These are phyloP conservation scores for Alternaria sp. DNA, from an alignment of 2,329 filamentous ascomycete species.

Conservation along the genomic window DNA sequence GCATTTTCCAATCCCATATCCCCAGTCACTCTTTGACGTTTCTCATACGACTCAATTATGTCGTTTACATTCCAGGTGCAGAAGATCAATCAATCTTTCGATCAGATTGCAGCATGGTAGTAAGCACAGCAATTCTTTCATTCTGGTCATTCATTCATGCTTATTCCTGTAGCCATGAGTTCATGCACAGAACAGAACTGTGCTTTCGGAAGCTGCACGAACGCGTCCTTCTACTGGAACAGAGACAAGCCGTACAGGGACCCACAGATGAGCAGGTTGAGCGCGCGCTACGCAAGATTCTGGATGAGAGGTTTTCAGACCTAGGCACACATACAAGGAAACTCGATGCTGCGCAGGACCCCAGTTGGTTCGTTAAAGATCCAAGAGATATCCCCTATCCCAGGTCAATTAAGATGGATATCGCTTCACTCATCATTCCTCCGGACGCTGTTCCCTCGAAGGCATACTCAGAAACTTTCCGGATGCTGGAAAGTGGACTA, in stretches of 20 bases:
- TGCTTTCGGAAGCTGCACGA: conserved; percentile 39
- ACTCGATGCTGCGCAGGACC: conserved; percentile 21
- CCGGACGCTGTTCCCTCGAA: conserved; percentile 41
- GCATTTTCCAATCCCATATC: background rate
- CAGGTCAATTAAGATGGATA: conserved; percentile 31
- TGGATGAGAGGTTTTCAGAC: conserved; percentile 42
- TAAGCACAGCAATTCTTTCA: conserved; percentile 18
- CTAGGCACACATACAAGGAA: conserved; percentile 14
- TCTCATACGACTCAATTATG: conserved; percentile 24
- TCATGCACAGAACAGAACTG: conserved; percentile 43
- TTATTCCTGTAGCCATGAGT: conserved; percentile 34
- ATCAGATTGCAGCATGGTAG: conserved; percentile 46
- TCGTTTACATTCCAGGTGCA: conserved; percentile 44
- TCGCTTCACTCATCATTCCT: conserved; percentile 34
- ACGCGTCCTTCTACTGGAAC: conserved; percentile 38
- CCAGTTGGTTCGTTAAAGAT: conserved; percentile 30
- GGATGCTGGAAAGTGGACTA: conserved; percentile 37
- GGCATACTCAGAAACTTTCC: conserved; percentile 37
- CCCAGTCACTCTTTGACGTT: background rate
- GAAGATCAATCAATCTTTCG: conserved; percentile 44
- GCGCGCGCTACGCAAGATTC: conserved; percentile 46
- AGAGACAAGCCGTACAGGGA: conserved; percentile 29
- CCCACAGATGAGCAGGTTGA: conserved; percentile 48
- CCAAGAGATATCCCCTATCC: conserved; percentile 16
- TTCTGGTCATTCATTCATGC: background rate